Conservation (phyloP, 768 basidiomycete species). For the Podaxis sp. region DNA sequence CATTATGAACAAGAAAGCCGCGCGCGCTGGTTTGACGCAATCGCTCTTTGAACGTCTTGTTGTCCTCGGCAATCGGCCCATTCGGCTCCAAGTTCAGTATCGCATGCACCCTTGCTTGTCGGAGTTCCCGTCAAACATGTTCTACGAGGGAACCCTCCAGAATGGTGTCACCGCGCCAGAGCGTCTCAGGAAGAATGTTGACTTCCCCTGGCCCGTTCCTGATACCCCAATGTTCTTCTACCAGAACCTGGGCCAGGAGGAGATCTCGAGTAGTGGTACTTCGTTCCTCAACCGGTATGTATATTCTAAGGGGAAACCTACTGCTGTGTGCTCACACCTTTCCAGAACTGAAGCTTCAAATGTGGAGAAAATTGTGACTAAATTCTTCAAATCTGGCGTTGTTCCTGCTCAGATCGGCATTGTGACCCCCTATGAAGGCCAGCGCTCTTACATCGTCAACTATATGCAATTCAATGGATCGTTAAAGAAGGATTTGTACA, state of each 20-base stretch:
- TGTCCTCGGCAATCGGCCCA: slow-evolving; percentile 91
- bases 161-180: slow-evolving; percentile 99
- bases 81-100: slow-evolving; percentile 98
- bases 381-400: slow-evolving; percentile 99
- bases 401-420: slow-evolving; percentile 95
- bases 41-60: slow-evolving; percentile 98
- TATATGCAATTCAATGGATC: slow-evolving; percentile 99
- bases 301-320: neutral
- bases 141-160: slow-evolving; percentile 98
- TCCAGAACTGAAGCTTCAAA: slow-evolving; percentile 95
- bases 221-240: slow-evolving; percentile 99
- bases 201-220: slow-evolving; percentile 97
- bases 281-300: slow-evolving; percentile 91
- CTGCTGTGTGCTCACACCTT: neutral
- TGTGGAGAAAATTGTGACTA: slow-evolving; percentile 99
- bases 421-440: slow-evolving; percentile 98
- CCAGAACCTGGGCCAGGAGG: slow-evolving; percentile 98
- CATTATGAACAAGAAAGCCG: slow-evolving; percentile 99
- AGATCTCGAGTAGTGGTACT: slow-evolving; percentile 97
- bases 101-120: slow-evolving; percentile 99
- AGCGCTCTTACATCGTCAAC: slow-evolving; percentile 96
- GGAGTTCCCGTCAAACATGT: slow-evolving; percentile 99
- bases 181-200: slow-evolving; percentile 94
- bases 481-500: slow-evolving; percentile 98
- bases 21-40: slow-evolving; percentile 96